Conservation (phyloP, 1,284 basidiomycete species). For the Rugiboletus extremiorientalis region DNA sequence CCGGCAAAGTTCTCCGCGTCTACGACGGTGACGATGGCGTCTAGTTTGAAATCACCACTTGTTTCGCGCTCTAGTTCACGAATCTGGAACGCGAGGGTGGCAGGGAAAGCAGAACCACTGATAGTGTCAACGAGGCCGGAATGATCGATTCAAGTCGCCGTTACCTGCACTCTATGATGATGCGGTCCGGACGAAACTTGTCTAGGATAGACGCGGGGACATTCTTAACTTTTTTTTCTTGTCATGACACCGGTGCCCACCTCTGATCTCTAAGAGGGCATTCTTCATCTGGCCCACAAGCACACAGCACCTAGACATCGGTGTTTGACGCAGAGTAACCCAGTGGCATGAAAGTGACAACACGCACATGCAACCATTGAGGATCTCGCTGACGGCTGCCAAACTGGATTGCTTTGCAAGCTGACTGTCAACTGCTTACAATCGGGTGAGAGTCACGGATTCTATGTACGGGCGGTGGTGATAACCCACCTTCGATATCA, state of each 20-base stretch:
- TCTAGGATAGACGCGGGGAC: constrained; percentile 43
- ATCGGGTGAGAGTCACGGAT: too few relatives aligned
- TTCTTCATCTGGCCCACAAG: constrained; percentile 91
- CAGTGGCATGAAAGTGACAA: not conserved
- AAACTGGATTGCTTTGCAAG: constrained; percentile 82
- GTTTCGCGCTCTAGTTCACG: constrained; percentile 83
- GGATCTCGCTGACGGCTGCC: constrained; percentile 84
- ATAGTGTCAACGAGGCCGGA: constrained; percentile 2
- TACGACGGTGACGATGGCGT: constrained; percentile 86
- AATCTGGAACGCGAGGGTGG: constrained; percentile 89
- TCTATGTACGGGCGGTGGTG: not conserved
- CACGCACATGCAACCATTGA: constrained; percentile 87
- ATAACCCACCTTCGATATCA: constrained; percentile 65
- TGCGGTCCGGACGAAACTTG: constrained; percentile 79
- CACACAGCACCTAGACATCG: constrained; percentile 72
- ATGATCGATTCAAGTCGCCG: constrained; percentile 26
- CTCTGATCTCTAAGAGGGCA: constrained; percentile 82
- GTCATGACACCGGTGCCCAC: constrained; percentile 37
- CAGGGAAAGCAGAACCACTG: constrained; percentile 87
- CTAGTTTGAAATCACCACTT: constrained; percentile 72
- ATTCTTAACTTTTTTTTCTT: not conserved
- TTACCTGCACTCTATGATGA: constrained; percentile 91
- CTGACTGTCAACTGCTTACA: constrained; percentile 74
- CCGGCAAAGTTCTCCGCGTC: constrained; percentile 89
- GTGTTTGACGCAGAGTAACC: not conserved